phyloP scores from a whole-genome alignment of 257 asterid species.

The Haberlea rhodopensis region DNA sequence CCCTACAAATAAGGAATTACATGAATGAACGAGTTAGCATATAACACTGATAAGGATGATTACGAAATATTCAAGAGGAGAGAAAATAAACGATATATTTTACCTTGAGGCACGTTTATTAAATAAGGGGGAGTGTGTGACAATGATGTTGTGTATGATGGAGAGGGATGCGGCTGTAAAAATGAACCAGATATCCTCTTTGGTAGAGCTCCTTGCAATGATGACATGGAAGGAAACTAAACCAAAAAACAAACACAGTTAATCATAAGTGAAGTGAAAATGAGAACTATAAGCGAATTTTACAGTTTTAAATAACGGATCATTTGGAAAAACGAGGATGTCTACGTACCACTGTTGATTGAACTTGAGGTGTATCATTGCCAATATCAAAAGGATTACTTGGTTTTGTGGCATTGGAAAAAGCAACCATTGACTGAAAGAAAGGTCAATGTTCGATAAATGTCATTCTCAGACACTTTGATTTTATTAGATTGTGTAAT shows the following conservation, averaged over 20 bases:
- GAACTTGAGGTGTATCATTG: constrained; percentile 45
- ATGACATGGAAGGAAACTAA: constrained; percentile 58
- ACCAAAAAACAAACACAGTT: not conserved
- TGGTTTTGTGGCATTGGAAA: constrained; percentile 38
- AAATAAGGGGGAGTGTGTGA: constrained; percentile 41
- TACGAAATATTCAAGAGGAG: not conserved
- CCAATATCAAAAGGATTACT: constrained; percentile 70
- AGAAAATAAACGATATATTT: not conserved
- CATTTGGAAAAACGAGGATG: constrained; percentile 3
- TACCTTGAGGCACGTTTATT: constrained; percentile 50
- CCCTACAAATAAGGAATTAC: constrained; percentile 36
- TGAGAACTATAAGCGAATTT: not conserved
- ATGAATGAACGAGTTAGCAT: constrained; percentile 9
- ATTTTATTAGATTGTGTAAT: not conserved
- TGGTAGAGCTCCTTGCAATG: constrained; percentile 53
- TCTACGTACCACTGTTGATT: constrained; percentile 48
- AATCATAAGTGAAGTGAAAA: not conserved
- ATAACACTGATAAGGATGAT: not conserved
- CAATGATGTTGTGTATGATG: constrained; percentile 36
- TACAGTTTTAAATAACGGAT: not conserved
- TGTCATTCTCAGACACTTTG: not conserved
- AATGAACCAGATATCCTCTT: constrained; percentile 31
- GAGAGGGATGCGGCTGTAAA: constrained; percentile 37
- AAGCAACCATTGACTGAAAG: constrained; percentile 39
- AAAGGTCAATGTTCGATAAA: not conserved